A percentile compares a stretch with the other conserved stretches of the same genome.
Evolutionary conservation across 768 basidiomycete species (phyloP).

Genomic region (Amanita muscaria): DNA sequence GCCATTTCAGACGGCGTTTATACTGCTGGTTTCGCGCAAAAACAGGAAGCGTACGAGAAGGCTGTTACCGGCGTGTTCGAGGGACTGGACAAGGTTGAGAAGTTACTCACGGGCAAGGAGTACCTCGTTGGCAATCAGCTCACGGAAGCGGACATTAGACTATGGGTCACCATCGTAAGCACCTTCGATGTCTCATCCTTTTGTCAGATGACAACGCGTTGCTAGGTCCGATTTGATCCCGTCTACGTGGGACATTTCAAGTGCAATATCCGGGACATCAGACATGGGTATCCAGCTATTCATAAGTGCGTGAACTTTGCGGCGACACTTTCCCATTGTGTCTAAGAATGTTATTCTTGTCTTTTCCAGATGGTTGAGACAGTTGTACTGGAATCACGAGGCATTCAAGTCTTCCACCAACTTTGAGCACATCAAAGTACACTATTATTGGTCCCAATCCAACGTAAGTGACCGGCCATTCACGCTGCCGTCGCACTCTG

Average conservation of each 20-base stretch:
- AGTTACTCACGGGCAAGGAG: slow-evolving; percentile 65
- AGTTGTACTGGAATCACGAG: slow-evolving; percentile 83
- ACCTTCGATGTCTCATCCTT: not conserved
- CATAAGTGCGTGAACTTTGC: slow-evolving; percentile 37
- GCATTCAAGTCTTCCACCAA: slow-evolving; percentile 85
- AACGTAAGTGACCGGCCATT: slow-evolving; percentile 21
- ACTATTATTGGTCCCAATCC: slow-evolving; percentile 61
- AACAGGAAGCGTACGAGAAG: slow-evolving; percentile 71
- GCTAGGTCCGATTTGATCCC: slow-evolving; percentile 80
- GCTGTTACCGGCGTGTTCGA: slow-evolving; percentile 70
- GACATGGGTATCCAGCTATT: slow-evolving; percentile 79
- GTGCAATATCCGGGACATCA: slow-evolving; percentile 81
- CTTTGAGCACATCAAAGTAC: slow-evolving; percentile 82
- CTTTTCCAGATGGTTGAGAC: slow-evolving; percentile 81
- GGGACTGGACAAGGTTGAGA: slow-evolving; percentile 75
- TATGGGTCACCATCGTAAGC: slow-evolving; percentile 89
- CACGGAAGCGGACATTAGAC: slow-evolving; percentile 78
- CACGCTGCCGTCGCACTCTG: not conserved
- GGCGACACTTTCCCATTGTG: not conserved
- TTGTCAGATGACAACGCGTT: not conserved
- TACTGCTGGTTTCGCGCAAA: slow-evolving; percentile 78
- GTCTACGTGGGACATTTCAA: slow-evolving; percentile 93
- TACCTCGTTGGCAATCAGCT: slow-evolving; percentile 78
- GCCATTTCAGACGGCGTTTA: slow-evolving; percentile 67
- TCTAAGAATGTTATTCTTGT: not conserved